Evolutionary conservation across 805 yeast genomes (phyloP).

Genomic region (Metschnikowia matae): DNA sequence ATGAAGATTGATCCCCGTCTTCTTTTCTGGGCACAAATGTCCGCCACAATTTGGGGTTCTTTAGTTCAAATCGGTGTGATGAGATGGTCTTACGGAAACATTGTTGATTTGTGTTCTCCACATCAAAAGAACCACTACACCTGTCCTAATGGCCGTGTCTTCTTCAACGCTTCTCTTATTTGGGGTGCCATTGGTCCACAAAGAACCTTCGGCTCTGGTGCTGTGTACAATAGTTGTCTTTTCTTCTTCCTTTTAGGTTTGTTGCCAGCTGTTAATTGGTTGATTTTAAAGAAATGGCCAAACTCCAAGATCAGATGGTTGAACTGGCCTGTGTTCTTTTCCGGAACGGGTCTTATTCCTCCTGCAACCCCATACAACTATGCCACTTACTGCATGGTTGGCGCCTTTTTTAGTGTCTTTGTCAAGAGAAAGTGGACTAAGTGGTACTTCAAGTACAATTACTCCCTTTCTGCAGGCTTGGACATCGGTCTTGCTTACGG

Average conservation of each 20-base stretch:
- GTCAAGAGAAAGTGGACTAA: slow-evolving; percentile 39
- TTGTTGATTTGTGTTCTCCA: slow-evolving; percentile 32
- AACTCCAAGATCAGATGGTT: slow-evolving; percentile 28
- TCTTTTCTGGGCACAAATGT: slow-evolving; percentile 40
- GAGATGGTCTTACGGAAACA: slow-evolving; percentile 40
- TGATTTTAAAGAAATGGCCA: slow-evolving; percentile 40
- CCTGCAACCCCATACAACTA: slow-evolving; percentile 73
- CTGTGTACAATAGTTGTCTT: slow-evolving; percentile 18
- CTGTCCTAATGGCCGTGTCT: slow-evolving; percentile 40
- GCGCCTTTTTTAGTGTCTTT: slow-evolving; percentile 34
- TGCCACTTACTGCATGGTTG: slow-evolving; percentile 46
- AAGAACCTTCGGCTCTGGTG: slow-evolving; percentile 16
- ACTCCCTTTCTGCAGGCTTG: slow-evolving; percentile 43
- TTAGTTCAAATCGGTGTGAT: slow-evolving; percentile 39
- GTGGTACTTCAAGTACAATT: slow-evolving; percentile 44
- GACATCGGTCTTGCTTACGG: slow-evolving; percentile 43
- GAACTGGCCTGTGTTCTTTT: slow-evolving; percentile 41
- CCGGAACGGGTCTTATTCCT: slow-evolving; percentile 58
- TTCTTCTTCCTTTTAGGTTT: slow-evolving; percentile 39
- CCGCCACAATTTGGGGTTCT: slow-evolving; percentile 40
- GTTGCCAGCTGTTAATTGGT: slow-evolving; percentile 36
- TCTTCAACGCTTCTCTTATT: slow-evolving; percentile 41
- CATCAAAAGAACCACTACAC: slow-evolving; percentile 29
- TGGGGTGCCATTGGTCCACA: slow-evolving; percentile 42
- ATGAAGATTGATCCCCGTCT: slow-evolving; percentile 40